A percentile compares a stretch with the other conserved stretches of the same genome.
These are phyloP conservation scores for Gaertneriomyces semiglobifer DNA, from an alignment of 192 early-diverging fungal genomes.

Conservation along the genomic window DNA sequence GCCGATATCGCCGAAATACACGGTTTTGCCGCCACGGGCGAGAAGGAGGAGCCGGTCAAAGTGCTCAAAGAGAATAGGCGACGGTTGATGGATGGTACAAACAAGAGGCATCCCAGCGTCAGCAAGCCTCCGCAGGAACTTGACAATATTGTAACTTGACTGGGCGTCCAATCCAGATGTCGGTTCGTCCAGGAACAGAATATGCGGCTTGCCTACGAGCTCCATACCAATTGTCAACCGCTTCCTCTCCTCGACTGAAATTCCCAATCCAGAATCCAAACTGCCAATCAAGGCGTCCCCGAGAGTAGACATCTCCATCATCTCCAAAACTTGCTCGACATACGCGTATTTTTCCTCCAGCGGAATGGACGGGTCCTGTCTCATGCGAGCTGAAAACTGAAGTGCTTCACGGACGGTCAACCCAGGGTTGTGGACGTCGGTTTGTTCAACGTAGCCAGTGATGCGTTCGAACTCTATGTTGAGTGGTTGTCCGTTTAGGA, in stretches of 20 bases:
- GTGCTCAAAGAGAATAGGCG: slow-evolving; percentile 72
- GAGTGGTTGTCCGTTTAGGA: slow-evolving; percentile 38
- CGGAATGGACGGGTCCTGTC: slow-evolving; percentile 54
- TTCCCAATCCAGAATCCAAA: slow-evolving; percentile 69
- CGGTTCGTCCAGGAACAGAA: slow-evolving; percentile 87
- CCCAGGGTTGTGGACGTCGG: slow-evolving; percentile 5
- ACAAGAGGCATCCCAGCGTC: slow-evolving; percentile 68
- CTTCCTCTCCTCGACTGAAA: slow-evolving; percentile 83
- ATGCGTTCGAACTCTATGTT: slow-evolving; percentile 32
- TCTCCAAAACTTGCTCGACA: slow-evolving; percentile 69
- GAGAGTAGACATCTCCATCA: slow-evolving; percentile 71
- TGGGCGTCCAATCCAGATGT: slow-evolving; percentile 73
- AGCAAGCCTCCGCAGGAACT: slow-evolving; percentile 58
- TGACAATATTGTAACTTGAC: slow-evolving; percentile 70
- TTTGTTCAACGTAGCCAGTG: slow-evolving; percentile 72
- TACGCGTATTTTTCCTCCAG: slow-evolving; percentile 66
- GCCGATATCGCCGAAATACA: slow-evolving; percentile 82
- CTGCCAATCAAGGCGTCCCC: slow-evolving; percentile 71
- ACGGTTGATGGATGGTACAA: slow-evolving; percentile 85
- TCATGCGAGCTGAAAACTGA: slow-evolving; percentile 52
- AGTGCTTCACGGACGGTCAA: slow-evolving; percentile 74
- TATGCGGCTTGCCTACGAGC: slow-evolving; percentile 79
- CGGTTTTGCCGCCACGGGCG: slow-evolving; percentile 76
- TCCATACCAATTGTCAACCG: slow-evolving; percentile 82
- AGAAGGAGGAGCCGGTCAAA: slow-evolving; percentile 81